phyloP scores from a whole-genome alignment of 257 asterid species.

The Apocynum venetum region DNA sequence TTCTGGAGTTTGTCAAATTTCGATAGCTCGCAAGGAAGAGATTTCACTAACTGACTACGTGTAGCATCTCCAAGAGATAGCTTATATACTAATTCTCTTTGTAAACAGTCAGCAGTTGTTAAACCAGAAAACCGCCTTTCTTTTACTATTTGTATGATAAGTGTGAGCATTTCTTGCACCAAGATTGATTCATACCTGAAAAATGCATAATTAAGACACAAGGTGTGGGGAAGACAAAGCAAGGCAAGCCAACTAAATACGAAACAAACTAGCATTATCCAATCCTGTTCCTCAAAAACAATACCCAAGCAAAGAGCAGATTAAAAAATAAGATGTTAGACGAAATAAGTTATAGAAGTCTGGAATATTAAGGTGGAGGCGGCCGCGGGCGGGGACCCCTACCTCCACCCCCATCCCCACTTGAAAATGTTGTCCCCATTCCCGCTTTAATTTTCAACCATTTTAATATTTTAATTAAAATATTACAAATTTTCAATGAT shows the following conservation, averaged over 20 bases:
- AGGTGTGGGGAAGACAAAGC: not conserved
- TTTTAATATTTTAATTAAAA: too few relatives aligned
- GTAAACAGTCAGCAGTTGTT: conserved; percentile 70
- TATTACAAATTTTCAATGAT: too few relatives aligned
- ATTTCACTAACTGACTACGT: conserved; percentile 87
- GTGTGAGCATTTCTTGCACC: conserved; percentile 84
- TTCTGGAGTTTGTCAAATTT: conserved; percentile 73
- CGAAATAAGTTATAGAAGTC: not conserved
- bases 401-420: too few relatives aligned
- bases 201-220: conserved; percentile 7
- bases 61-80: conserved; percentile 87
- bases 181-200: conserved; percentile 80
- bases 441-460: too few relatives aligned
- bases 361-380: not conserved
- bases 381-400: too few relatives aligned
- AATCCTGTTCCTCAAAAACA: not conserved
- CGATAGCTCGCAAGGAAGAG: conserved; percentile 85
- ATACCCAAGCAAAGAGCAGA: not conserved
- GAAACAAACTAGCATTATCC: not conserved
- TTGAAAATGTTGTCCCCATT: too few relatives aligned
- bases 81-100: conserved; percentile 74
- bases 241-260: not conserved
- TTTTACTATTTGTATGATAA: conserved; percentile 80
- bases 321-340: not conserved
- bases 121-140: conserved; percentile 92